Conservation (phyloP, 2,329 filamentous ascomycete species). For the Purpureocillium lavendulum region DNA sequence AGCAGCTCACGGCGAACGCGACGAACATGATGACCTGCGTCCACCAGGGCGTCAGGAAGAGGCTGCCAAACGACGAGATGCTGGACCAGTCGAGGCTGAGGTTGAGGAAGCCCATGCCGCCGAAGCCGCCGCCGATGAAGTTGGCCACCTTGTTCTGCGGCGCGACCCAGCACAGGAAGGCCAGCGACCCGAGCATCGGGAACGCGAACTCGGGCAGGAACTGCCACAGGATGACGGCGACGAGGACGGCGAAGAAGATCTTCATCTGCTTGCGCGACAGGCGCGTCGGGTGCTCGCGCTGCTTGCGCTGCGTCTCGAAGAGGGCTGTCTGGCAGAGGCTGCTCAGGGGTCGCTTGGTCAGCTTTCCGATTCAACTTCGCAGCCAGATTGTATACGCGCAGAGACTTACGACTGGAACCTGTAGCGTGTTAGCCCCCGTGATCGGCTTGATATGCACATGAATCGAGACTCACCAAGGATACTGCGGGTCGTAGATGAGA, state of each 20-base stretch:
- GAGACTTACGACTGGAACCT: slow-evolving; percentile 31
- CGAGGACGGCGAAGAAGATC: slow-evolving; percentile 45
- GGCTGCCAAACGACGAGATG: slow-evolving; percentile 40
- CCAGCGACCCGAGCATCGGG: slow-evolving; percentile 49
- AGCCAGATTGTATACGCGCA: too few species aligned
- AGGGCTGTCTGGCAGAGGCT: slow-evolving; percentile 45
- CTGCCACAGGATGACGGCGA: slow-evolving; percentile 50
- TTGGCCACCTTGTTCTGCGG: slow-evolving; percentile 49
- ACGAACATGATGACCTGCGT: slow-evolving; percentile 47
- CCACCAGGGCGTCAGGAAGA: slow-evolving; percentile 50
- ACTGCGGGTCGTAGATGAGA: slow-evolving; percentile 47
- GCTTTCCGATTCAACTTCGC: not conserved
- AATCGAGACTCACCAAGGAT: slow-evolving; percentile 9
- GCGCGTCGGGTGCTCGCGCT: slow-evolving; percentile 39
- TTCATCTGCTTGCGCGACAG: slow-evolving; percentile 44
- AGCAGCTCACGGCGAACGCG: slow-evolving; percentile 47
- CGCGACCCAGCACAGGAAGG: slow-evolving; percentile 57
- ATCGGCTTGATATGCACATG: not conserved
- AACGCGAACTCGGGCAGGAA: slow-evolving; percentile 54
- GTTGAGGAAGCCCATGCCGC: slow-evolving; percentile 54
- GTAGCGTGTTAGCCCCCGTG: not conserved
- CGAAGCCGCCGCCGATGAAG: slow-evolving; percentile 52
- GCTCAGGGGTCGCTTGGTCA: slow-evolving; percentile 1
- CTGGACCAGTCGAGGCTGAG: slow-evolving; percentile 54
- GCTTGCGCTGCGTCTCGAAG: slow-evolving; percentile 48